phyloP scores from a whole-genome alignment of 352 stramenopile species.

The Phytophthora macrochlamydospora region DNA sequence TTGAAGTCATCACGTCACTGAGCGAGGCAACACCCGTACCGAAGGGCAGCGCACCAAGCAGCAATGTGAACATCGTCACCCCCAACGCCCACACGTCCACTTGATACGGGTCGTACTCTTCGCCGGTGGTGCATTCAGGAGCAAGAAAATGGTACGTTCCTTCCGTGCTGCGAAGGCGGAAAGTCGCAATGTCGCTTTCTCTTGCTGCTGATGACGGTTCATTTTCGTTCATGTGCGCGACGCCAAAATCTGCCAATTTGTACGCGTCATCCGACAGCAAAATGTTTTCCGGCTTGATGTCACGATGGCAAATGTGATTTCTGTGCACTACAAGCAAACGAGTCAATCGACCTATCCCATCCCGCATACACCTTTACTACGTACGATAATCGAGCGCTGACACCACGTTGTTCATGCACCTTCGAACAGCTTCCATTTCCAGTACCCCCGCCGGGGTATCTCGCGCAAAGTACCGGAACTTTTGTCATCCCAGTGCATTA shows the following conservation, averaged over 20 bases:
- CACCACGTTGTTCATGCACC: slow-evolving; percentile 81
- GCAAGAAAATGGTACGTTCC: slow-evolving; percentile 90
- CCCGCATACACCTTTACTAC: slow-evolving; percentile 5
- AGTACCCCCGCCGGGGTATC: slow-evolving; percentile 36
- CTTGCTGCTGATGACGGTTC: slow-evolving; percentile 27
- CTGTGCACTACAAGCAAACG: slow-evolving; percentile 54
- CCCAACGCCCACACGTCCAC: slow-evolving; percentile 88
- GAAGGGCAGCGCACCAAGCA: slow-evolving; percentile 76
- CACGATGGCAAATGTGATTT: slow-evolving; percentile 86
- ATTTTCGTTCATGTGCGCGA: slow-evolving; percentile 65
- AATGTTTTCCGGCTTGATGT: slow-evolving; percentile 86
- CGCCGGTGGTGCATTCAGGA: slow-evolving; percentile 78
- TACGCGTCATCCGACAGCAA: slow-evolving; percentile 62
- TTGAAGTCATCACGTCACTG: slow-evolving; percentile 75
- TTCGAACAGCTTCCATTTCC: slow-evolving; percentile 43
- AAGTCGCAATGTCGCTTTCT: background rate
- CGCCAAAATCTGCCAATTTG: slow-evolving; percentile 85
- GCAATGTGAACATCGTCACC: slow-evolving; percentile 78
- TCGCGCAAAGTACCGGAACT: slow-evolving; percentile 55
- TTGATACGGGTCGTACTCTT: slow-evolving; percentile 75
- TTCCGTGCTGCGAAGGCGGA: slow-evolving; percentile 73
- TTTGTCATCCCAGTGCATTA: slow-evolving; percentile 89
- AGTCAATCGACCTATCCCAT: background rate
- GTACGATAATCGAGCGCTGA: slow-evolving; percentile 76
- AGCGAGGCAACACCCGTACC: slow-evolving; percentile 54